Conservation (phyloP, 129 eudicot species). For the Escallonia rubra region DNA sequence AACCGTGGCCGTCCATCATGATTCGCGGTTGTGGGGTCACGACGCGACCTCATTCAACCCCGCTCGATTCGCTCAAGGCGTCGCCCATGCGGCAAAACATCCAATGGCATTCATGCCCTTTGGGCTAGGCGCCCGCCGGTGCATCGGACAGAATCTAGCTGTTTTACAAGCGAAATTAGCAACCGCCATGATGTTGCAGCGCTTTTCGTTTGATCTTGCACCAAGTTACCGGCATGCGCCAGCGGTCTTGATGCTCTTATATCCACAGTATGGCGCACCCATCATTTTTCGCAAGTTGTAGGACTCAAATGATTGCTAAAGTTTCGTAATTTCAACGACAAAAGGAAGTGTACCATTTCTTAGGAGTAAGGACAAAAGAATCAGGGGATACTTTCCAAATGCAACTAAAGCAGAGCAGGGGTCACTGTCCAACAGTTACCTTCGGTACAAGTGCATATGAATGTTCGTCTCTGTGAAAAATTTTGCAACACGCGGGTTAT, state of each 20-base stretch:
- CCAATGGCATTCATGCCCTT: conserved; percentile 81
- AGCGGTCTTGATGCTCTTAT: conserved; percentile 63
- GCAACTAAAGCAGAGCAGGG: too few relatives aligned
- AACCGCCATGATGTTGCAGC: conserved; percentile 52
- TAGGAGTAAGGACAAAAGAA: too few relatives aligned
- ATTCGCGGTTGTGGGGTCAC: conserved; percentile 63
- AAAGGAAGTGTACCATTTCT: too few relatives aligned
- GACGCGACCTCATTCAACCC: conserved; percentile 83
- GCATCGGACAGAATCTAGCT: conserved; percentile 89
- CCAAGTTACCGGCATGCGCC: conserved; percentile 79
- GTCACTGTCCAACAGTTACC: too few relatives aligned
- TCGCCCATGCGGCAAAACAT: conserved; percentile 76
- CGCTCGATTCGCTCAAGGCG: conserved; percentile 63
- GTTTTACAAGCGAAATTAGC: conserved; percentile 76
- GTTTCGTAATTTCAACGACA: too few relatives aligned
- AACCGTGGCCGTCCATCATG: conserved; percentile 85
- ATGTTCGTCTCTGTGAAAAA: too few relatives aligned
- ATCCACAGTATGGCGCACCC: conserved; percentile 84
- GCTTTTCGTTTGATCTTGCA: conserved; percentile 51
- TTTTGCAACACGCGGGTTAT: too few relatives aligned
- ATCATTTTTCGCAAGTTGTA: conserved; percentile 29
- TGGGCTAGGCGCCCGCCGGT: conserved; percentile 76
- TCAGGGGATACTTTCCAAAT: too few relatives aligned
- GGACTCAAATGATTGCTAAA: not conserved
- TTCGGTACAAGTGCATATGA: too few relatives aligned